These are phyloP conservation scores for Catharanthus roseus DNA, from an alignment of 257 asterid species.

Conservation along the genomic window DNA sequence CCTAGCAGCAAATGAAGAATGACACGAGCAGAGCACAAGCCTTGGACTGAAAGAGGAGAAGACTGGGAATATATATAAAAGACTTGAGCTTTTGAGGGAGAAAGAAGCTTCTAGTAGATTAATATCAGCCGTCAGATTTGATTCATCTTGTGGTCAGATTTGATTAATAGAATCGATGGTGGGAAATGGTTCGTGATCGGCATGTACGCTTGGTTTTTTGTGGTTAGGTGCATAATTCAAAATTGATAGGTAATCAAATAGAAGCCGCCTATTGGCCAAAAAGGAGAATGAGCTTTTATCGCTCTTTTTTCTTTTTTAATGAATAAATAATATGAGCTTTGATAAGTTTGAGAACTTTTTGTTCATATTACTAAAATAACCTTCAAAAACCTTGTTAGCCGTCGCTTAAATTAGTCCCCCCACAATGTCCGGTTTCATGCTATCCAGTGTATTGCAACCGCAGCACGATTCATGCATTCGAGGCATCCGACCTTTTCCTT, in stretches of 20 bases:
- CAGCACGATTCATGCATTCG: too few relatives aligned
- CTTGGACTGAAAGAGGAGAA: not conserved
- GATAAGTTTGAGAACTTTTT: not conserved
- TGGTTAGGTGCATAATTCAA: not conserved
- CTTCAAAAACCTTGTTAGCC: not conserved
- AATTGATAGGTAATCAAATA: not conserved
- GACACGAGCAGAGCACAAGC: constrained; percentile 44
- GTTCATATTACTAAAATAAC: not conserved
- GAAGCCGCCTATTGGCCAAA: not conserved
- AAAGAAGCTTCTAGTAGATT: not conserved
- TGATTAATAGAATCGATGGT: not conserved
- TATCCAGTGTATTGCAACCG: not conserved
- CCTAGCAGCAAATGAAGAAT: constrained; percentile 20
- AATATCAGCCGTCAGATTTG: not conserved
- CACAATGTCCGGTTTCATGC: too few relatives aligned
- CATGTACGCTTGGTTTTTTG: not conserved
- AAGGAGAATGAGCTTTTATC: too few relatives aligned
- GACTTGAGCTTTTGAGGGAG: not conserved
- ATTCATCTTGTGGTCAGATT: not conserved
- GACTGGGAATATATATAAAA: not conserved
- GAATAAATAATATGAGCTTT: too few relatives aligned
- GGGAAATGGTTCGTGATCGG: not conserved
- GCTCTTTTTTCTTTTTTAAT: too few relatives aligned
- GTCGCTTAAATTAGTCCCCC: not conserved
- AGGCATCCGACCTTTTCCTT: too few relatives aligned